These are phyloP conservation scores for Colletotrichum somersetense DNA, from an alignment of 2,329 filamentous ascomycete species.

Conservation along the genomic window DNA sequence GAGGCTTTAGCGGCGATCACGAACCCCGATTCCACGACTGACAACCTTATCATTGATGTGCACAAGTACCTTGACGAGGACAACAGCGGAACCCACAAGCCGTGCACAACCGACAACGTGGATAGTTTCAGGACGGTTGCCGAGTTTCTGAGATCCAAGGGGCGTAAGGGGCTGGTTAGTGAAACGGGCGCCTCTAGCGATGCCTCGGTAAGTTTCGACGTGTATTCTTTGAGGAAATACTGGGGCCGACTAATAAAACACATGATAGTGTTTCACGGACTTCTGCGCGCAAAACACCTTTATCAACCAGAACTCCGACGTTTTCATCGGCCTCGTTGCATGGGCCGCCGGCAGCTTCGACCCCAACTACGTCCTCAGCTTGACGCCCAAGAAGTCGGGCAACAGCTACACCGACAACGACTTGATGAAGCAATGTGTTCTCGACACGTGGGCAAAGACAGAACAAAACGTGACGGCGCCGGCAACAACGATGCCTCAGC, in stretches of 20 bases:
- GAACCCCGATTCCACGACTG: slow-evolving; percentile 70
- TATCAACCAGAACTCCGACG: slow-evolving; percentile 61
- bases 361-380: slow-evolving; percentile 55
- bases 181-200: slow-evolving; percentile 65
- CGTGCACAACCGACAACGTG: slow-evolving; percentile 67
- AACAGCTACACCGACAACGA: slow-evolving; percentile 53
- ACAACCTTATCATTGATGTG: slow-evolving; percentile 69
- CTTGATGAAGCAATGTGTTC: slow-evolving; percentile 58
- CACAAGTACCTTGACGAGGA: slow-evolving; percentile 73
- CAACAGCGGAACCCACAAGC: slow-evolving; percentile 64
- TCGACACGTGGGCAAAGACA: slow-evolving; percentile 45
- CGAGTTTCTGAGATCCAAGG: slow-evolving; percentile 60
- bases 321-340: slow-evolving; percentile 60
- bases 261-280: slow-evolving; percentile 53
- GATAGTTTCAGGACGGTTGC: slow-evolving; percentile 62
- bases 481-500: background rate
- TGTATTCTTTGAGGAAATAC: background rate
- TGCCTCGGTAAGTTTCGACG: slow-evolving; percentile 50
- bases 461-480: slow-evolving; percentile 33
- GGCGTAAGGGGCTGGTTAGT: slow-evolving; percentile 63
- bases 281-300: slow-evolving; percentile 63
- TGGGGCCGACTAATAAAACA: slow-evolving; percentile 23
- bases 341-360: slow-evolving; percentile 62
- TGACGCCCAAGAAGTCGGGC: slow-evolving; percentile 55
- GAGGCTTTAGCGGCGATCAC: slow-evolving; percentile 65